These are phyloP conservation scores for Colletotrichum agaves DNA, from an alignment of 2,329 filamentous ascomycete genomes.

Conservation along the genomic window DNA sequence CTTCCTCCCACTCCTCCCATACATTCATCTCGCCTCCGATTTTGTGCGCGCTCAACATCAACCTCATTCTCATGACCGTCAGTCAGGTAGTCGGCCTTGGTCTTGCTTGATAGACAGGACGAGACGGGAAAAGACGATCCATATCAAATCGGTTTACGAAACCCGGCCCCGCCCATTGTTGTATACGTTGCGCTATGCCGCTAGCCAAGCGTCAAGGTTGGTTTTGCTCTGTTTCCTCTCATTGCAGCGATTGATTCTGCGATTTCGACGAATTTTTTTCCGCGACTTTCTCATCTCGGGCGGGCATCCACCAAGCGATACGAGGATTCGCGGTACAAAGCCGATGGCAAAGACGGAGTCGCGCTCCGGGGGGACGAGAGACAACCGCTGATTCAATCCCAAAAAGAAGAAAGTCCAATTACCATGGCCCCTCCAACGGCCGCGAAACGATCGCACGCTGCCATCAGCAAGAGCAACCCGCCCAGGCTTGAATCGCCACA, in stretches of 20 bases:
- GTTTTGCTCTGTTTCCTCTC: neutral
- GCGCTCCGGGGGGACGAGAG: slow-evolving; percentile 15
- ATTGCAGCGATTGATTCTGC: slow-evolving; percentile 8
- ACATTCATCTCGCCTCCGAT: slow-evolving; percentile 4
- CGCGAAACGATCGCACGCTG: slow-evolving; percentile 33
- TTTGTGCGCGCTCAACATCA: neutral
- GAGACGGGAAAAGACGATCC: neutral
- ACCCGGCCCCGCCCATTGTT: neutral
- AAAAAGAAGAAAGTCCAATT: slow-evolving; percentile 23
- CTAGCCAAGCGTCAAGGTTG: slow-evolving; percentile 24
- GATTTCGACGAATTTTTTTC: neutral
- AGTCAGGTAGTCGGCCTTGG: slow-evolving; percentile 2
- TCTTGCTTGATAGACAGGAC: slow-evolving; percentile 13
- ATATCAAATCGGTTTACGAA: neutral
- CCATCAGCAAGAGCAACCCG: slow-evolving; percentile 18
- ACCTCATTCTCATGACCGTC: slow-evolving; percentile 17
- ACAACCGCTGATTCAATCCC: slow-evolving; percentile 26
- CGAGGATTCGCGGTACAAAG: slow-evolving; percentile 6
- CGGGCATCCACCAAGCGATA: slow-evolving; percentile 14
- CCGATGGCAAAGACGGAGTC: slow-evolving; percentile 31
- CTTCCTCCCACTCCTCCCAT: slow-evolving; percentile 29
- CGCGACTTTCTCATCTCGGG: neutral
- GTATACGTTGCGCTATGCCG: slow-evolving; percentile 7
- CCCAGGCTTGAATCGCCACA: slow-evolving; percentile 7
- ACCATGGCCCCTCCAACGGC: slow-evolving; percentile 34